Conservation (phyloP, 1,284 basidiomycete species). For the Abortiporus biennis region DNA sequence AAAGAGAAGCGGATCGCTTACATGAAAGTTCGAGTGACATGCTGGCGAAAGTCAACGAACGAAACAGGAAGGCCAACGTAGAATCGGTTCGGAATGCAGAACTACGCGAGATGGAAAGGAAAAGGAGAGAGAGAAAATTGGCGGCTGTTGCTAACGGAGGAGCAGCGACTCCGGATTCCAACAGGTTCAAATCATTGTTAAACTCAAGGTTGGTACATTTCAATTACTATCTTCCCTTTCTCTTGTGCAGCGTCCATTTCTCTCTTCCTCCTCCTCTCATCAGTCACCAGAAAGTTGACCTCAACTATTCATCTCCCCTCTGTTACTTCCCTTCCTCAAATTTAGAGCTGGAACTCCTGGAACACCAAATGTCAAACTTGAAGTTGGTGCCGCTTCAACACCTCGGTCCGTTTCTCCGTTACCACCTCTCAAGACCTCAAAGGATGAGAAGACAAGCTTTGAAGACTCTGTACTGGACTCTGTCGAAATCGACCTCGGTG, state of each 20-base stretch:
- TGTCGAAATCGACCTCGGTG: slow-evolving; percentile 73
- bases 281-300: slow-evolving; percentile 6
- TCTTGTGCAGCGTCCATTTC: slow-evolving; percentile 10
- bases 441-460: slow-evolving; percentile 36
- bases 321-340: slow-evolving; percentile 1
- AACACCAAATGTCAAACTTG: slow-evolving; percentile 41
- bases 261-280: slow-evolving; percentile 3
- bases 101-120: slow-evolving; percentile 56
- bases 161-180: slow-evolving; percentile 37
- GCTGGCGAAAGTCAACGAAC: slow-evolving; percentile 80
- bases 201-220: slow-evolving; percentile 41
- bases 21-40: slow-evolving; percentile 42
- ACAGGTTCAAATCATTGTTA: no score
- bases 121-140: slow-evolving; percentile 58
- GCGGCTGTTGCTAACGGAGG: slow-evolving; percentile 36
- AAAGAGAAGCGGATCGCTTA: slow-evolving; percentile 21
- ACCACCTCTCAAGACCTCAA: slow-evolving; percentile 21
- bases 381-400: slow-evolving; percentile 24
- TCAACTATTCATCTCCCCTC: slow-evolving; percentile 1
- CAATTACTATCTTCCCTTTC: slow-evolving; percentile 10
- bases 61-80: slow-evolving; percentile 77
- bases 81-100: slow-evolving; percentile 79
- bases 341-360: slow-evolving; percentile 13
- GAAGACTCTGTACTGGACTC: slow-evolving; percentile 55
- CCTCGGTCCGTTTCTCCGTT: slow-evolving; percentile 37